Evolutionary conservation across 192 early-diverging fungal species (phyloP).

Genomic region (Backusella tarrabulga): DNA sequence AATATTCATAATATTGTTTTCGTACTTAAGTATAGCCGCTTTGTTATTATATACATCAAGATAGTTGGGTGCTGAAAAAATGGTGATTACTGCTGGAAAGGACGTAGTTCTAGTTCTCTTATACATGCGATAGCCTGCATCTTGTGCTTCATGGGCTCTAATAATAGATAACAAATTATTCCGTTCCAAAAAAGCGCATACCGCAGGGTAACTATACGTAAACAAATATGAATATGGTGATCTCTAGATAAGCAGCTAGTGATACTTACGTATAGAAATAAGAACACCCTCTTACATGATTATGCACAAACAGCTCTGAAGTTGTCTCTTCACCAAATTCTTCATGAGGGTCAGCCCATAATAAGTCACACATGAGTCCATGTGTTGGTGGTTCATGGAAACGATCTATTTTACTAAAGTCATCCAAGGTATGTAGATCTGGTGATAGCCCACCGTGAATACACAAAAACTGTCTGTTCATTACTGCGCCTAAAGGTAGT

Average conservation of each 20-base stretch:
- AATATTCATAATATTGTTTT: conserved; percentile 99
- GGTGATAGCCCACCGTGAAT: conserved; percentile 96
- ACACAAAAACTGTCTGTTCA: conserved; percentile 96
- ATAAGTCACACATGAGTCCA: conserved; percentile 90
- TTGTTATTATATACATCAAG: conserved; percentile 99
- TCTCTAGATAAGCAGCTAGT: neutral
- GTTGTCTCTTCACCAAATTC: conserved; percentile 91
- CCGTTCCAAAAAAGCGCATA: conserved; percentile 90
- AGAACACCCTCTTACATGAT: conserved; percentile 88
- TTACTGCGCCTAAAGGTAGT: conserved; percentile 88
- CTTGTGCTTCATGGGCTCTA: conserved; percentile 97
- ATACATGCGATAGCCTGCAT: conserved; percentile 97
- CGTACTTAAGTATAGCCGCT: conserved; percentile 96
- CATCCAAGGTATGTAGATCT: conserved; percentile 89
- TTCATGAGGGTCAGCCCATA: conserved; percentile 94
- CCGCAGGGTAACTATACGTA: conserved; percentile 78
- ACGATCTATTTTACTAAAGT: conserved; percentile 81
- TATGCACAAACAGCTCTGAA: conserved; percentile 81
- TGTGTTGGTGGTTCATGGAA: conserved; percentile 92
- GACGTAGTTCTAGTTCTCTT: conserved; percentile 89
- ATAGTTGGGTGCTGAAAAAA: conserved; percentile 98
- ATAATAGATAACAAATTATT: conserved; percentile 95
- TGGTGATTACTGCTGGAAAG: conserved; percentile 96
- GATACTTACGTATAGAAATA: conserved; percentile 69
- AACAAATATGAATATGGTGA: neutral